Percentiles rank a stretch among this genome's conserved stretches.
Conservation (phyloP, 176 grass and related monocot species). For the Luzula sylvatica region DNA sequence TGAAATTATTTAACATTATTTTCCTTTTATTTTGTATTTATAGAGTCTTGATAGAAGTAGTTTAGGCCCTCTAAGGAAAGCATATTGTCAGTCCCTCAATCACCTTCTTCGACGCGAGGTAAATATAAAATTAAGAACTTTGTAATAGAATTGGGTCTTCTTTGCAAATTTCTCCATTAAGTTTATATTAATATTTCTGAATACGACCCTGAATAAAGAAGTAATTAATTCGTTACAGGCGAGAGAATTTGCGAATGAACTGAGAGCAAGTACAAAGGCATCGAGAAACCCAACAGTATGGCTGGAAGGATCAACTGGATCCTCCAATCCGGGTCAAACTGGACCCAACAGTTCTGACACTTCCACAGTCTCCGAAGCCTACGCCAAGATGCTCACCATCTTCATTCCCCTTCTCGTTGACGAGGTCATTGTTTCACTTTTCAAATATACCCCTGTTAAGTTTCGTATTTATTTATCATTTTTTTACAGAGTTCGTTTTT, state of each 20-base stretch:
- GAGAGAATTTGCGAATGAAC: conserved; percentile 98
- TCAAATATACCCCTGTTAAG: background rate
- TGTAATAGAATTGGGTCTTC: no score
- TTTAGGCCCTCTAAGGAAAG: conserved; percentile 89
- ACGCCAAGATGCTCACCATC: conserved; percentile 98
- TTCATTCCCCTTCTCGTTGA: conserved; percentile 99
- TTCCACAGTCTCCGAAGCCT: conserved; percentile 90
- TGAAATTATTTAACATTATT: conserved; percentile 11
- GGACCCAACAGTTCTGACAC: conserved; percentile 42
- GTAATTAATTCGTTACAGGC: conserved; percentile 30
- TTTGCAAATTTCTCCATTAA: no score
- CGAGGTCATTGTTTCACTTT: conserved; percentile 43
- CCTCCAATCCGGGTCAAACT: conserved; percentile 17
- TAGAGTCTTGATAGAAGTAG: conserved; percentile 96
- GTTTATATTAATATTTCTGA: no score
- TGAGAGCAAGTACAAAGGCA: conserved; percentile 94
- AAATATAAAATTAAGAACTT: background rate
- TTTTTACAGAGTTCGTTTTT: conserved; percentile 90
- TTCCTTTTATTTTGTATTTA: conserved; percentile 14
- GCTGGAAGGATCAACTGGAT: conserved; percentile 82
- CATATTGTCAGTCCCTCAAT: conserved; percentile 95
- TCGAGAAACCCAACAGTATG: conserved; percentile 88
- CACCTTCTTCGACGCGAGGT: conserved; percentile 96
- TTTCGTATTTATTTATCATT: conserved; percentile 11
- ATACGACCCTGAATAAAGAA: no score